Base-by-base conservation (phyloP, 768 basidiomycete species). In the Naganishia friedmannii region DNA sequence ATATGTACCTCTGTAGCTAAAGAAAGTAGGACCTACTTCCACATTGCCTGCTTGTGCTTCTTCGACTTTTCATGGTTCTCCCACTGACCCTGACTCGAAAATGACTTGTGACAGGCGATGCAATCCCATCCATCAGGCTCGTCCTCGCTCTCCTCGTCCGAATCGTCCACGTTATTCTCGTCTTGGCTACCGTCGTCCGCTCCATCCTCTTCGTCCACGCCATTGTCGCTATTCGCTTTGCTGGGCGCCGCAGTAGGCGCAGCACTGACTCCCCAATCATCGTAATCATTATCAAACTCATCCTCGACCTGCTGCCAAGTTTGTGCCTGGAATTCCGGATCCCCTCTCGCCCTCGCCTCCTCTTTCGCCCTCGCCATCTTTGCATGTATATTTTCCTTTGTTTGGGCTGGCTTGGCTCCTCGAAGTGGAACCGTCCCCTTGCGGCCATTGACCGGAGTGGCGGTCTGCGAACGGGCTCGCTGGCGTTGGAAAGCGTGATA, bases 1-100 rank as follows among this genome's bases (percentile, higher is more conserved):
- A 28, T 17, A 29, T 23, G 28, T 26, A 8, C 13, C 10, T 58
- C n/a, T 21, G 13, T 1, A 21, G 1, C 46, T 8, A 12, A 0
- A 15, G 0, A 31, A 31, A 6, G 54, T 8, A 17, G 7, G 3
- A 77, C 83, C 60, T 67, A 84, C 83, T 83, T 84, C 76, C 91
- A 91, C 15, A 98, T 87, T 72, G 93, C 91, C 80, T 89, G 91
- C 78, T 90, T 78, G 76, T 99, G 96, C 80, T 93, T 96, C 82
- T 90, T 90, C 80, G 93, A 96, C 73, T 93, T 85, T 80, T 98
- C 96, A 73, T 98, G 96, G 79, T 93, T 97, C 74, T 88, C 85
- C 94, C 94, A 99, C 5, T 93, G 91, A 0, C 92, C 91, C 75
- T 97, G 93, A 73, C 89, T 93, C 76, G 89, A 83, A 78, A 97